phyloP scores from a whole-genome alignment of 805 yeast species.

The Sungouiozyma intestinalis region DNA sequence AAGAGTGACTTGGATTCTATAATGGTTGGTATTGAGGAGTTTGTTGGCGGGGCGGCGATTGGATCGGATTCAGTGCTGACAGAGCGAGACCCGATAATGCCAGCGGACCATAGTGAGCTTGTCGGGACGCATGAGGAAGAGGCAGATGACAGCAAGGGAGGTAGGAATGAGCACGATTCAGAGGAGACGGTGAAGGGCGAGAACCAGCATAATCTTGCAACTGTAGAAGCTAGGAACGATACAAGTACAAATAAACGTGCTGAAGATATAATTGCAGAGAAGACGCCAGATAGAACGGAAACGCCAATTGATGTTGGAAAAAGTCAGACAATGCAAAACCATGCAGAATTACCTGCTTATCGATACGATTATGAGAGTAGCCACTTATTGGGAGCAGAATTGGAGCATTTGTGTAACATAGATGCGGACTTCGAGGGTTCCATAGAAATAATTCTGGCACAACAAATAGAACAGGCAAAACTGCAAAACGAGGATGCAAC shows the following conservation, averaged over 20 bases:
- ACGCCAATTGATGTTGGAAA: neutral
- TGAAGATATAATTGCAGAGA: neutral
- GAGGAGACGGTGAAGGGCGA: neutral
- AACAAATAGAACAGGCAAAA: neutral
- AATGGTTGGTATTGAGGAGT: constrained; percentile 21
- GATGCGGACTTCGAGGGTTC: neutral
- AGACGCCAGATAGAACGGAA: neutral
- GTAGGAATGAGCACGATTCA: neutral
- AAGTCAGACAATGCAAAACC: neutral
- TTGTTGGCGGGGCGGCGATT: constrained; percentile 9
- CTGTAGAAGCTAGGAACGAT: neutral
- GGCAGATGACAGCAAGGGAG: neutral
- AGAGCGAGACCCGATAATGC: neutral
- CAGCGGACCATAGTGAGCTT: neutral
- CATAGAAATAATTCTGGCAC: neutral
- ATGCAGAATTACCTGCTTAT: too few relatives aligned
- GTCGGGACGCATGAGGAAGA: neutral
- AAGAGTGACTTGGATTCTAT: constrained; percentile 10
- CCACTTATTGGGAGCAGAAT: too few relatives aligned
- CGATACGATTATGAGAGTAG: too few relatives aligned
- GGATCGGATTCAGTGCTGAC: neutral
- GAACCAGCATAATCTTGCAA: neutral
- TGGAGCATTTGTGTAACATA: too few relatives aligned
- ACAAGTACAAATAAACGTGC: neutral
- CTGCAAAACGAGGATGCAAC: neutral